Base-by-base conservation (phyloP, 768 basidiomycete genomes). In the Boletellus sp. region DNA sequence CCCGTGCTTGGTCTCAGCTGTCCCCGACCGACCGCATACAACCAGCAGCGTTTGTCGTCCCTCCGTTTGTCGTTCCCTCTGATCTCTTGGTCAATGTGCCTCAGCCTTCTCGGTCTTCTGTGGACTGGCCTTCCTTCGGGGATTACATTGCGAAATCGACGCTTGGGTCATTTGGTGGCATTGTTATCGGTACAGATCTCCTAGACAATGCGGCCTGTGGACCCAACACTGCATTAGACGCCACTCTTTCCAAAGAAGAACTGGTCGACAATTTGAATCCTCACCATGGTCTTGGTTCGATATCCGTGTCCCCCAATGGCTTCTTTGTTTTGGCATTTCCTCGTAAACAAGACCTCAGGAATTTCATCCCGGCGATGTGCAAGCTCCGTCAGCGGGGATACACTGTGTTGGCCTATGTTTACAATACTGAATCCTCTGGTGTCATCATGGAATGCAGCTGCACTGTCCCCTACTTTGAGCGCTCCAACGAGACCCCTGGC, bases 31-130 rank as follows among this genome's bases (percentile, higher is more conserved):
- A 60, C 0, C 50, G 53, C 8, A 59, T 68, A 19, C 71, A 70
- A 26, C 62, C 73, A 22, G 81, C 78, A 3, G 61, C 69, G 4
- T 81, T 78, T 62, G 68, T 88, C 3, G 59, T 79, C 3, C 87
- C 87, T 15, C 86, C 86, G 3, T 81, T 87, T 52, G 68, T 83
- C 6, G 54, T 78, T 26, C 77, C 77, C 10, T 42, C 57, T 1
- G 36, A 20, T 31, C 59, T 68, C 22, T 47, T 74, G 15, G 51
- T 48, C 6, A 15, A 26, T 3, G 38, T 69, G 11, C 60, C 60
- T 10, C 54, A 57, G 38, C 23, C 55, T 16, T 47, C 54, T 20
- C 37, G 51, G 16, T 34, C 54, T 45, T 17, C 59, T 56, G 28
- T 53, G 62, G 40, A 66, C 57, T 66, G 66, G 67, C 13, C 64